Evolutionary conservation across 148 eudicot species (phyloP).

Genomic region (Salicornia ramosissima): DNA sequence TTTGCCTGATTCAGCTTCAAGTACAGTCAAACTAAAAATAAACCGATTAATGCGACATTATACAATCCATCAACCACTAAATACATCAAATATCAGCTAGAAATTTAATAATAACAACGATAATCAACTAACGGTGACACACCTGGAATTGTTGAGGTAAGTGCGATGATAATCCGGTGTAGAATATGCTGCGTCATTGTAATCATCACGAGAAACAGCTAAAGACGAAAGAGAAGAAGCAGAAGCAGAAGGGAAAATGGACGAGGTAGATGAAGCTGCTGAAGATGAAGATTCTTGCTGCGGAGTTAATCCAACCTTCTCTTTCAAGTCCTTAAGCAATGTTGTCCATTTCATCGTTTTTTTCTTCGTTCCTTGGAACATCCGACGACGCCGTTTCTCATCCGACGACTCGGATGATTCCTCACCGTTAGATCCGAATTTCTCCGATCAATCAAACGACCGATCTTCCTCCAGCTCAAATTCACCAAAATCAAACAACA

Average conservation of each 20-base stretch:
- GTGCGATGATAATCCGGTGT: conserved; percentile 11
- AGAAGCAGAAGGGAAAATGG: conserved; percentile 25
- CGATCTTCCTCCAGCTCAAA: conserved; percentile 1
- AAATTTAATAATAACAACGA: background rate
- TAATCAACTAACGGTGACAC: background rate
- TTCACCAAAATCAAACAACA: background rate
- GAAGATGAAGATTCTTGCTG: conserved; percentile 18
- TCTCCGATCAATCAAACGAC: conserved; percentile 26
- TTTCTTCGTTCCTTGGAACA: conserved; percentile 30
- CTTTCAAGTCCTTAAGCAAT: conserved; percentile 94
- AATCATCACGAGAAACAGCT: conserved; percentile 23
- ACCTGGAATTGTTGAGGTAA: conserved; percentile 33
- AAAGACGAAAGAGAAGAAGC: conserved; percentile 29
- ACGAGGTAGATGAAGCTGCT: conserved; percentile 28
- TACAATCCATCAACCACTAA: background rate
- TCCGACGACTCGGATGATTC: conserved; percentile 32
- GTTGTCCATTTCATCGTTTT: conserved; percentile 93
- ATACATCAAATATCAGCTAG: background rate
- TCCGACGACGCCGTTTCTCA: conserved; percentile 50
- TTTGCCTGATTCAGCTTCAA: background rate
- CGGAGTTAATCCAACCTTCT: conserved; percentile 73
- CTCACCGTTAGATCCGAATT: conserved; percentile 9
- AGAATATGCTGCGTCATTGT: conserved; percentile 35
- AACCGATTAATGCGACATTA: too few species aligned
- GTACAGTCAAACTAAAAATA: background rate